phyloP scores from a whole-genome alignment of 306 rosid genomes.

The Sphenostylis stenocarpa region DNA sequence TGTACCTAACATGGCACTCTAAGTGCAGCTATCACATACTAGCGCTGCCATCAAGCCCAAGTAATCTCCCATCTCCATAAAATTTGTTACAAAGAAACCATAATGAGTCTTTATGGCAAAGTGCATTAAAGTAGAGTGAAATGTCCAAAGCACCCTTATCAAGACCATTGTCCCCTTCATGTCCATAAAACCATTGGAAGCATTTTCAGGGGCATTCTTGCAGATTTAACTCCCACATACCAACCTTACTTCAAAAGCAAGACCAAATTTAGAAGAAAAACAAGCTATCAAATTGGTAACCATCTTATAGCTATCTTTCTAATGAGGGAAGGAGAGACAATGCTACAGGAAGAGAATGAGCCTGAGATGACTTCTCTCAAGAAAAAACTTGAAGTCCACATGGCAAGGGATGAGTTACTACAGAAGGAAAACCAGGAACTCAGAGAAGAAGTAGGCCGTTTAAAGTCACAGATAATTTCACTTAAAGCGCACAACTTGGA shows the following conservation, averaged over 20 bases:
- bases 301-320: conserved; percentile 24
- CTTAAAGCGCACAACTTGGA: conserved; percentile 73
- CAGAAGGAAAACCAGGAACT: conserved; percentile 81
- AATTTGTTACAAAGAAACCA: conserved; percentile 45
- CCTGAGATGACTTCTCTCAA: conserved; percentile 48
- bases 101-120: conserved; percentile 35
- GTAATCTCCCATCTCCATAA: conserved; percentile 49
- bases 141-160: conserved; percentile 45
- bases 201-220: conserved; percentile 35
- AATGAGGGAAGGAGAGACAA: conserved; percentile 34
- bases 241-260: conserved; percentile 65
- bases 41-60: conserved; percentile 54
- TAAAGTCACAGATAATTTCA: conserved; percentile 60
- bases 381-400: conserved; percentile 57
- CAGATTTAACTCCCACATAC: conserved; percentile 32
- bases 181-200: conserved; percentile 32
- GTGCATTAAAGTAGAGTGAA: conserved; percentile 24
- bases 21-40: conserved; percentile 46
- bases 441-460: conserved; percentile 60
- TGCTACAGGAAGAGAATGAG: conserved; percentile 54
- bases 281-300: conserved; percentile 29
- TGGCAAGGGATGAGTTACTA: conserved; percentile 51
- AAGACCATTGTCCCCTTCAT: not conserved
- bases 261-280: conserved; percentile 38
- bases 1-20: conserved; percentile 59